Evolutionary conservation across 495 filamentous ascomycete genomes (phyloP), one percentile per base, ranked within the genome.

Genomic region (Podospora australis): DNA sequence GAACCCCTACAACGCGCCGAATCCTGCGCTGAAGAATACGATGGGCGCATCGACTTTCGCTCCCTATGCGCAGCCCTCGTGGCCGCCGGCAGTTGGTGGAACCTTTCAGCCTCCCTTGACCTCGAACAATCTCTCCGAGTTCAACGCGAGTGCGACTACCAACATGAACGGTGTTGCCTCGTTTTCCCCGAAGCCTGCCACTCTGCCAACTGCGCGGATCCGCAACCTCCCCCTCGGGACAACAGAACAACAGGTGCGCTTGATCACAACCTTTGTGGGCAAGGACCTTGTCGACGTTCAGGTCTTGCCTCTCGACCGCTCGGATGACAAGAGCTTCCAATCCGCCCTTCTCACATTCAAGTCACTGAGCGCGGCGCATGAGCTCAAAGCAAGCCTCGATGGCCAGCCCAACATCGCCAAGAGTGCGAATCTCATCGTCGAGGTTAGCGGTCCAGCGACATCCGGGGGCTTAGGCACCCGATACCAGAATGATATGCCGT

Each of bases 221-320:
- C 86, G 86, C 53, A 85, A 81, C 56, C 76, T 96, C 1, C 86
- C 90, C 6, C 62, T 71, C 44, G 87, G 83, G 56, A 90, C 81
- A 16, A 81, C 78, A 42, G 74, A 81, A 46, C 85, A 90, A 48
- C 75, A 79, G 30, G 70, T 95, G 50, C 80, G 84, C 51, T 78
- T 84, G 52, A 90, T 96, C 83, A 74, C 94, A 13, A 71, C 92
- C 11, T 94, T 90, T 62, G 86, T n/a, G n/a, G n/a, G 88, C 21
- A 87, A 92, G 58, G 88, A 90, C 44, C 74, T 94, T 25, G 67
- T 88, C 43, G 78, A 83, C 54, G 78, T 81, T 42, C 84, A 91
- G 49, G 78, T 94, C 53, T 68, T 91, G 55, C 71, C 78, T 6
- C 51, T 72, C 30, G 84, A 87, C 5, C 69, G 75, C 43, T 75